Evolutionary conservation across 202 grass and related monocot species (phyloP), one percentile per base, ranked within the genome.

Genomic region (Carex sylvatica): DNA sequence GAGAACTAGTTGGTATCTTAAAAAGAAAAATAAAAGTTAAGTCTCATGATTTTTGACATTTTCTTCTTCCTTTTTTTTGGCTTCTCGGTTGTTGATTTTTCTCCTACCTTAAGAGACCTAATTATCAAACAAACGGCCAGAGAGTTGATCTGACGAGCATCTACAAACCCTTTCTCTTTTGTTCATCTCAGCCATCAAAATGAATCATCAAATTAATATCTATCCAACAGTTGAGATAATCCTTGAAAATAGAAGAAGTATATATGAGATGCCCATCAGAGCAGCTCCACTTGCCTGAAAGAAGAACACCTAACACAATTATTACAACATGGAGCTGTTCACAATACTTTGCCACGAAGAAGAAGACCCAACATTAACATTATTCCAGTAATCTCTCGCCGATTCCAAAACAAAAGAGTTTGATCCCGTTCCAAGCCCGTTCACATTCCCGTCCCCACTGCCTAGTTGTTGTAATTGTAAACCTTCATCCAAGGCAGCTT

Each of bases 261-360:
- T 53, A 44, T 52, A 80, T 64, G 12, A 81, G 59, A 81, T 81
- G 59, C 79, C 28, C 46, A n/a, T 53, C 71, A 54, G 47, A 54
- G 71, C 71, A 74, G 23, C 79, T 81, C 79, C 26, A 67, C 20
- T 30, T 68, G 61, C 40, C 46, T 66, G 36, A 82, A 61, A 61
- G 20, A 61, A 61, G 59, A 61, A 61, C 19, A 61, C 59, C 59
- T 61, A 23, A 61, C 8, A 61, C 26, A 35, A 22, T 42, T 54
- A 55, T 78, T 79, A 84, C 51, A 87, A 78, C 47, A 87, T 75
- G 33, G 86, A 87, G 81, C 71, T 83, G 81, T 83, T 87, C 19
- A 87, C 59, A 60, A 87, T 61, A 51, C 80, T 67, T 35, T 83
- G 70, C 85, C 85, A 87, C 1, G 61, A 38, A 52, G 82, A 75